Percentiles rank a stretch among this genome's conserved stretches.
Conservation (phyloP, 1,284 basidiomycete genomes). For the Sanghuangporus baumii region DNA sequence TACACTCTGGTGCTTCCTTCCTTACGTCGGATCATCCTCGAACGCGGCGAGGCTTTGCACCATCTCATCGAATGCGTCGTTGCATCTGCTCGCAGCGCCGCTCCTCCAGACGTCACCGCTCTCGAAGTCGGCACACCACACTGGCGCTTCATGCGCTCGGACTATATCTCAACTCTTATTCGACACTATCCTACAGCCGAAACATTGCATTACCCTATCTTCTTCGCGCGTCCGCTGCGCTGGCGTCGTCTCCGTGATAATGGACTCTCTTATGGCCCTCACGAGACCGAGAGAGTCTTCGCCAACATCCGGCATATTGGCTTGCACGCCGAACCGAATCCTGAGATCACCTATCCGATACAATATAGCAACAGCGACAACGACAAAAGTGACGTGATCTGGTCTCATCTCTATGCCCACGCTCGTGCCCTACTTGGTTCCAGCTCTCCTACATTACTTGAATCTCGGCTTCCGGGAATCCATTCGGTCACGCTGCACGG, state of each 20-base stretch:
- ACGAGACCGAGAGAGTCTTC: not conserved
- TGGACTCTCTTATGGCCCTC: not conserved
- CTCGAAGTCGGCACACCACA: slow-evolving; percentile 8
- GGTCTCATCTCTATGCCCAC: not conserved
- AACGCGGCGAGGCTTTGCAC: not conserved
- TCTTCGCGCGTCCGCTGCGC: slow-evolving; percentile 1
- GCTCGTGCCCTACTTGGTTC: not conserved
- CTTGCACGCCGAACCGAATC: slow-evolving; percentile 1
- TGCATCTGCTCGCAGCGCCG: not conserved
- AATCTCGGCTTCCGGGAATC: not conserved
- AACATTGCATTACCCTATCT: slow-evolving; percentile 5
- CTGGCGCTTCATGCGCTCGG: slow-evolving; percentile 4
- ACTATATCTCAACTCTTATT: slow-evolving; percentile 6
- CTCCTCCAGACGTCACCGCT: not conserved
- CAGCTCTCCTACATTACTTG: not conserved
- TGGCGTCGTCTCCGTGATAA: slow-evolving; percentile 2
- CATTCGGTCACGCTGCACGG: not conserved
- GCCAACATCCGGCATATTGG: not conserved
- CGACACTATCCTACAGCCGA: slow-evolving; percentile 3
- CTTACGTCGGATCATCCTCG: slow-evolving; percentile 7
- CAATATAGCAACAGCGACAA: not conserved
- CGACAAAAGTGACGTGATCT: not conserved
- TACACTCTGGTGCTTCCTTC: not conserved
- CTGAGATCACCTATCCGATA: not conserved
- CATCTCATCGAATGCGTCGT: slow-evolving; percentile 1